These are phyloP conservation scores for maize (Zea mays) DNA, from an alignment of 176 grass and related monocot genomes.

Conservation along the genomic window Zm-B73-REFERENCE-NAM-5.0 NC_050100.1:158333501-158334000, in stretches of 20 bases:
- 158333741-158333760: constrained; percentile 44
- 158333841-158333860: not conserved
- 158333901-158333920: not conserved
- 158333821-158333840: not conserved
- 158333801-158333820: not conserved
- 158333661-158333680: constrained; percentile 40
- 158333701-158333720: constrained; percentile 39
- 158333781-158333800: not conserved
- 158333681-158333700: constrained; percentile 56
- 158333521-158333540: not conserved
- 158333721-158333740: constrained; percentile 50
- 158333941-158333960: not conserved
- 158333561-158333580: not conserved
- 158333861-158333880: not conserved
- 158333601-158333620: constrained; percentile 18
- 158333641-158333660: no score
- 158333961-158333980: not conserved
- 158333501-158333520: no score
- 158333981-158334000: constrained; percentile 12
- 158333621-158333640: not conserved
- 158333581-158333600: not conserved
- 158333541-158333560: not conserved
- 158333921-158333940: not conserved
- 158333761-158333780: constrained; percentile 34
- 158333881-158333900: not conserved